Base-by-base conservation (phyloP, 2,329 filamentous ascomycete species). In the Hypomyces perniciosus region DNA sequence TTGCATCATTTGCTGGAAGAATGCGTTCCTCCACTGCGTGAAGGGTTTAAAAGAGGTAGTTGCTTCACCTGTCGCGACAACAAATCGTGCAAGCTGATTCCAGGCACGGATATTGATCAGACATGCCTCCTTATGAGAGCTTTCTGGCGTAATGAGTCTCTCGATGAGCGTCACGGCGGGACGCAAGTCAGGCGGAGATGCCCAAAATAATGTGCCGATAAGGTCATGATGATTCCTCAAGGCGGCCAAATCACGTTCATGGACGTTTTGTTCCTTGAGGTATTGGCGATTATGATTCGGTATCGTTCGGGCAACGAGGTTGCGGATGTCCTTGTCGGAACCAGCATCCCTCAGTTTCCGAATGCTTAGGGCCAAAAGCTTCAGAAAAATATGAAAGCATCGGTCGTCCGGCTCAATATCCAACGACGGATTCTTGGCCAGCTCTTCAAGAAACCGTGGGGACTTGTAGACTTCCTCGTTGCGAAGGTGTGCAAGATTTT, bases 151-250 rank as follows among this genome's bases (percentile, higher is more conserved):
- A 3, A 87, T 80, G 2, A 87, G 71, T 48, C 78, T 73, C 61
- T 84, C 78, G 8, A 86, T 74, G 20, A 80, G 68, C 49, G 75
- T 72, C 1, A 78, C 65, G 5, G 70, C 70, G 4, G 79, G 81
- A 6, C 82, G 74, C 44, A 80, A 59, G 3, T 77, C 74, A 2
- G 72, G 61, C 7, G 83, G 82, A 2, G 79, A 74, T 5, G 78
- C 79, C 81, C 82, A 87, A 61, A 80, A 86, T 4, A 87, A 69
- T 1, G 81, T 84, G 56, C 79, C 82, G 4, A 87, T 70, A 39
- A 87, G 74, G 62, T 87, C 83, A 52, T 86, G 83, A 53, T 87
- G 84, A 54, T 87, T 87, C 51, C 83, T 72, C 40, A 87, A 67
- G 5, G 82, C 81, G 4, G 81, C 80, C 42, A 86, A 70, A 44